phyloP scores from a whole-genome alignment of 768 basidiomycete species.

The Mycena albidolilacea region DNA sequence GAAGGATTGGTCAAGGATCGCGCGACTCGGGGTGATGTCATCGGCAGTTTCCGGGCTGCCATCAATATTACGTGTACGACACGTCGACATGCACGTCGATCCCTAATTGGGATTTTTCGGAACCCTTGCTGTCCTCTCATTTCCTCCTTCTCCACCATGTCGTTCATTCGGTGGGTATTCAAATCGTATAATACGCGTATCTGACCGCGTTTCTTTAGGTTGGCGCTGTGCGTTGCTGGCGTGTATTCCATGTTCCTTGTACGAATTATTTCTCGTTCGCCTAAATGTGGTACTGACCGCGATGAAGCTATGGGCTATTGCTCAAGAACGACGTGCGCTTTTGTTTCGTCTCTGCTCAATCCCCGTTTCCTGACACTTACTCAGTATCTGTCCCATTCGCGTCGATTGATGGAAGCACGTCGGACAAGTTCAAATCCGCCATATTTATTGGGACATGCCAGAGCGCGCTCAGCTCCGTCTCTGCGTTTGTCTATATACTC shows the following conservation, averaged over 20 bases:
- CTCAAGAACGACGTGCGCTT: conserved; percentile 90
- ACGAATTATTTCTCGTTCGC: conserved; percentile 45
- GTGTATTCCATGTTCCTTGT: conserved; percentile 96
- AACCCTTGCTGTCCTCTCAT: not conserved
- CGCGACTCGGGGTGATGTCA: not conserved
- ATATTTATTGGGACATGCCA: conserved; percentile 90
- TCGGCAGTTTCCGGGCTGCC: not conserved
- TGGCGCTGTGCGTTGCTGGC: conserved; percentile 84
- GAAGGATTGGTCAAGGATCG: not conserved
- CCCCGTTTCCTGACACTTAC: conserved; percentile 3
- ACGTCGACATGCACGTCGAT: conserved; percentile 30
- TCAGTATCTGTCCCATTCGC: conserved; percentile 90
- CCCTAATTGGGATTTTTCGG: not conserved
- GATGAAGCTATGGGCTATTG: conserved; percentile 87
- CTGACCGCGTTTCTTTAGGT: conserved; percentile 53
- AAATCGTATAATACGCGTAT: conserved; percentile 5
- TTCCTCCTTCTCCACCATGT: conserved; percentile 34
- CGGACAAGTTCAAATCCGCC: conserved; percentile 87
- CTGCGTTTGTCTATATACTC: conserved; percentile 83
- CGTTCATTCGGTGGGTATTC: conserved; percentile 39
- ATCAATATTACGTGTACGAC: not conserved
- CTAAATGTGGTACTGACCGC: conserved; percentile 17
- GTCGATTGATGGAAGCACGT: conserved; percentile 71
- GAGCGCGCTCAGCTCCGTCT: conserved; percentile 81
- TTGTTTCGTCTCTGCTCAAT: conserved; percentile 6